A percentile compares a stretch with the other conserved stretches of the same genome.
These are phyloP conservation scores for Gracilaria domingensis DNA, from an alignment of 23 red algal species.

Conservation along the genomic window DNA sequence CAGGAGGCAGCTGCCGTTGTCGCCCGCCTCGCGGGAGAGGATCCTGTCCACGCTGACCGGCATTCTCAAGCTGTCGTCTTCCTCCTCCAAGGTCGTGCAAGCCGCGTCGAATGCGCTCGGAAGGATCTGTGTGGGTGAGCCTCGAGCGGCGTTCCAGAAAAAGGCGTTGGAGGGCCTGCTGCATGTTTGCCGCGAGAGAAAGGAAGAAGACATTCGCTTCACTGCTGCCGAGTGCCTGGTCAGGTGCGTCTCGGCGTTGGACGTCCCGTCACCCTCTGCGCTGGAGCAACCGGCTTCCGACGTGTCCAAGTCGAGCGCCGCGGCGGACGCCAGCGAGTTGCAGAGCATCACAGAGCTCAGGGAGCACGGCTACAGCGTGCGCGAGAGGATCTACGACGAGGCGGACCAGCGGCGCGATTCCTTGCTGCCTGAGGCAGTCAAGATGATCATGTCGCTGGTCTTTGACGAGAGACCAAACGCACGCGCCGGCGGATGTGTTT, in stretches of 20 bases:
- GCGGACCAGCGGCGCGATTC: not conserved
- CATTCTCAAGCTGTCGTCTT: slow-evolving; percentile 45
- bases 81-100: slow-evolving; percentile 31
- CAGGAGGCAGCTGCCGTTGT: slow-evolving; percentile 9
- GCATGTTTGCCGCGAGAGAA: slow-evolving; percentile 46
- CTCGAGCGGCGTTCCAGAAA: slow-evolving; percentile 45
- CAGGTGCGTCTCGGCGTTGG: slow-evolving; percentile 39
- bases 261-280: slow-evolving; percentile 44
- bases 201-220: slow-evolving; percentile 76
- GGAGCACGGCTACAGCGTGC: not conserved
- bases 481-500: slow-evolving; percentile 67
- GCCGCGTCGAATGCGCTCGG: slow-evolving; percentile 54
- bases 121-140: slow-evolving; percentile 72
- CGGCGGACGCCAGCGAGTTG: not conserved
- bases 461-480: slow-evolving; percentile 55
- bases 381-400: not conserved
- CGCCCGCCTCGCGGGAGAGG: slow-evolving; percentile 9
- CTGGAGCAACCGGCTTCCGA: not conserved
- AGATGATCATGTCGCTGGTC: slow-evolving; percentile 3
- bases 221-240: slow-evolving; percentile 61
- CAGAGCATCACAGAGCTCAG: slow-evolving; percentile 4
- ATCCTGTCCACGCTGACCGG: slow-evolving; percentile 34
- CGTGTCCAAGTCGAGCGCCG: not conserved
- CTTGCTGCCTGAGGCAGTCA: slow-evolving; percentile 1
- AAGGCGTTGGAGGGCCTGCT: slow-evolving; percentile 49